These are phyloP conservation scores for Amanita exitialis DNA, from an alignment of 768 basidiomycete species.

Conservation along the genomic window DNA sequence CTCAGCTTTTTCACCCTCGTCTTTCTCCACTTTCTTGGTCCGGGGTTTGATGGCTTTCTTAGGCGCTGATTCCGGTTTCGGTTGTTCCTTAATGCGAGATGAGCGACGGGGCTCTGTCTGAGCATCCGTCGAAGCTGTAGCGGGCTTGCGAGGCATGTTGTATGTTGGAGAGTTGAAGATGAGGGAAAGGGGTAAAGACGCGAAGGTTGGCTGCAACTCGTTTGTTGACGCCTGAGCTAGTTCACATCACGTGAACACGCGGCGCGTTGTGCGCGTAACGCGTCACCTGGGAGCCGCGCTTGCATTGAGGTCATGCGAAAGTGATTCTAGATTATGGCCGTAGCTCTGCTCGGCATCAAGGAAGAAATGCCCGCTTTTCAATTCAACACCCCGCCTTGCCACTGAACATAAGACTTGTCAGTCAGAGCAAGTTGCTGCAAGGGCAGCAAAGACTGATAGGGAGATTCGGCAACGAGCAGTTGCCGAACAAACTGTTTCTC, in stretches of 20 bases:
- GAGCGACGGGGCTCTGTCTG: slow-evolving; percentile 56
- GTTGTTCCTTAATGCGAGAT: slow-evolving; percentile 63
- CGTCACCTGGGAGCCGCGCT: no score
- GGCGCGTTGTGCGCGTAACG: slow-evolving; percentile 5
- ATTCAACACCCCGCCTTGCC: no score
- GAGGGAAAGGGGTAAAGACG: slow-evolving; percentile 14
- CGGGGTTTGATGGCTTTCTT: slow-evolving; percentile 65
- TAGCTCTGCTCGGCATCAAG: no score
- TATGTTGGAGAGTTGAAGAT: slow-evolving; percentile 10
- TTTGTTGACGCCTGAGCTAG: slow-evolving; percentile 14
- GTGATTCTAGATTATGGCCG: no score
- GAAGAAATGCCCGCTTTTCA: no score
- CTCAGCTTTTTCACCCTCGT: slow-evolving; percentile 24
- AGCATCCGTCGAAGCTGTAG: slow-evolving; percentile 29
- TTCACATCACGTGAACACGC: slow-evolving; percentile 16
- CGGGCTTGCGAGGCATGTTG: slow-evolving; percentile 66
- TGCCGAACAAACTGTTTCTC: no score
- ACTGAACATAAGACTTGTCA: no score
- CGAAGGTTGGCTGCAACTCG: slow-evolving; percentile 16
- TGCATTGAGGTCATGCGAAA: no score
- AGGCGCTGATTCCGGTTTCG: slow-evolving; percentile 36
- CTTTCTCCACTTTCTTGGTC: slow-evolving; percentile 37
- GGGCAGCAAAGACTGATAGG: no score
- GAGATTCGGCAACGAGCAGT: no score
- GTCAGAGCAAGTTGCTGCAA: no score